These are phyloP conservation scores for Gelatoporia subvermispora DNA, from an alignment of 768 basidiomycete species.

Conservation along the genomic window DNA sequence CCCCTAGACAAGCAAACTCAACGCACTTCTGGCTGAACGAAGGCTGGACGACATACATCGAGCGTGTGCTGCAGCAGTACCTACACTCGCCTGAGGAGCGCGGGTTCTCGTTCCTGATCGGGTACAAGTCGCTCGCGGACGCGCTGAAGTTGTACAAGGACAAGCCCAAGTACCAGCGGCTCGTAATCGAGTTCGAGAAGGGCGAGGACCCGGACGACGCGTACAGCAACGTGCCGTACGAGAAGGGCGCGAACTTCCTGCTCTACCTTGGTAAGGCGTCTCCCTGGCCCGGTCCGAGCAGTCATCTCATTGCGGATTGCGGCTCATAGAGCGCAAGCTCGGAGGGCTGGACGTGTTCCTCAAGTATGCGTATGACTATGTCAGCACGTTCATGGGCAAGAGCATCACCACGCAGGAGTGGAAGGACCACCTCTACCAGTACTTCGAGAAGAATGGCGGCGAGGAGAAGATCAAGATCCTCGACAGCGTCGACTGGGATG, in stretches of 20 bases:
- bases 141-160: constrained; percentile 57
- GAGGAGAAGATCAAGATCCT: constrained; percentile 60
- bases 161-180: constrained; percentile 69
- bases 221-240: constrained; percentile 73
- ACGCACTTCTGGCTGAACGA: constrained; percentile 89
- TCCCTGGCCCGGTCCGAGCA: too few species aligned
- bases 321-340: constrained; percentile 55
- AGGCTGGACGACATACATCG: constrained; percentile 92
- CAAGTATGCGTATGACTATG: constrained; percentile 81
- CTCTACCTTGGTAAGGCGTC: constrained; percentile 64
- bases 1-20: constrained; percentile 58
- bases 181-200: constrained; percentile 69
- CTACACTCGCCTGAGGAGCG: constrained; percentile 73
- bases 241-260: constrained; percentile 87
- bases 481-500: constrained; percentile 74
- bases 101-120: constrained; percentile 77
- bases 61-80: constrained; percentile 68
- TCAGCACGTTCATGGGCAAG: constrained; percentile 72
- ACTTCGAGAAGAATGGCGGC: constrained; percentile 55
- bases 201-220: constrained; percentile 80
- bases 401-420: constrained; percentile 83
- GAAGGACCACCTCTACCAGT: constrained; percentile 74
- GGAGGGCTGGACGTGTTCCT: constrained; percentile 83
- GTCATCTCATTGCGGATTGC: background rate
- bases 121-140: constrained; percentile 66